Evolutionary conservation across 176 grass and related monocot species (phyloP).

Genomic region (Hordeum vulgare): MorexV3_pseudomolecules_assembly NC_058524.1:75449764-75450263

Average conservation of each 20-base stretch:
- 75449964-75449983: slow-evolving; percentile 23
- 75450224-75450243: slow-evolving; percentile 41
- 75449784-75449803: no score
- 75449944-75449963: not conserved
- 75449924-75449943: not conserved
- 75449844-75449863: no score
- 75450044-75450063: not conserved
- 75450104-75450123: not conserved
- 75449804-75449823: no score
- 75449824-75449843: no score
- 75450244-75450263: not conserved
- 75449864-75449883: no score
- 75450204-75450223: slow-evolving; percentile 18
- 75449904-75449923: not conserved
- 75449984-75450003: slow-evolving; percentile 3
- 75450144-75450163: not conserved
- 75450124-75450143: slow-evolving; percentile 15
- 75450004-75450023: slow-evolving; percentile 26
- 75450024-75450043: slow-evolving; percentile 22
- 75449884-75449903: no score
- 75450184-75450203: slow-evolving; percentile 15
- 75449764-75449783: no score
- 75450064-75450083: slow-evolving; percentile 1
- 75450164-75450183: not conserved
- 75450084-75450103: not conserved